These are phyloP conservation scores for Debaryomyces prosopidis DNA, from an alignment of 805 yeast species.

Conservation along the genomic window DNA sequence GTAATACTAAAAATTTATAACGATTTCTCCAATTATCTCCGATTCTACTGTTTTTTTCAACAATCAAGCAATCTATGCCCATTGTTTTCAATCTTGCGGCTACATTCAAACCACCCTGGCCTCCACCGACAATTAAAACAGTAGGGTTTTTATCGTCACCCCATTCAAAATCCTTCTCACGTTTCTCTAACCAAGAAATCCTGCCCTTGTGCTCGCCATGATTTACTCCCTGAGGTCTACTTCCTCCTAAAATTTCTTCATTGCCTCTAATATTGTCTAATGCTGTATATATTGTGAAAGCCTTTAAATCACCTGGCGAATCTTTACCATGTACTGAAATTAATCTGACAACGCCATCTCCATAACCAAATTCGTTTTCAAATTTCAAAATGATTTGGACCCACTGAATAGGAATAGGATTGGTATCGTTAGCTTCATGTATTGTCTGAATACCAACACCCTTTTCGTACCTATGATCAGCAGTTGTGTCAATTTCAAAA, in stretches of 20 bases:
- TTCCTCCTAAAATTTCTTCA: constrained; percentile 31
- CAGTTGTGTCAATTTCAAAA: constrained; percentile 25
- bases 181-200: constrained; percentile 38
- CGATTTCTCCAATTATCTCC: constrained; percentile 52
- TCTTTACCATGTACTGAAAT: constrained; percentile 19
- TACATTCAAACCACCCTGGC: constrained; percentile 44
- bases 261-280: constrained; percentile 30
- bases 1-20: constrained; percentile 44
- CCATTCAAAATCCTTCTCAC: constrained; percentile 27
- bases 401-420: constrained; percentile 34
- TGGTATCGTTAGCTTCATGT: constrained; percentile 23
- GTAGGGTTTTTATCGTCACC: constrained; percentile 36
- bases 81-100: constrained; percentile 44
- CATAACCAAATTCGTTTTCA: constrained; percentile 29
- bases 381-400: constrained; percentile 30
- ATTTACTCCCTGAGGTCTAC: constrained; percentile 35
- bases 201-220: constrained; percentile 41
- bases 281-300: constrained; percentile 30
- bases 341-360: constrained; percentile 31
- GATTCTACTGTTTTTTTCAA: constrained; percentile 35
- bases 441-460: constrained; percentile 25
- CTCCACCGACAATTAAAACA: constrained; percentile 49
- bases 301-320: constrained; percentile 28
- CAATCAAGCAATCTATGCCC: constrained; percentile 41
- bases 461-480: constrained; percentile 28